Evolutionary conservation across 495 filamentous ascomycete genomes (phyloP), one percentile per base, ranked within the genome.

Genomic region (Penicillium riverlandense): DNA sequence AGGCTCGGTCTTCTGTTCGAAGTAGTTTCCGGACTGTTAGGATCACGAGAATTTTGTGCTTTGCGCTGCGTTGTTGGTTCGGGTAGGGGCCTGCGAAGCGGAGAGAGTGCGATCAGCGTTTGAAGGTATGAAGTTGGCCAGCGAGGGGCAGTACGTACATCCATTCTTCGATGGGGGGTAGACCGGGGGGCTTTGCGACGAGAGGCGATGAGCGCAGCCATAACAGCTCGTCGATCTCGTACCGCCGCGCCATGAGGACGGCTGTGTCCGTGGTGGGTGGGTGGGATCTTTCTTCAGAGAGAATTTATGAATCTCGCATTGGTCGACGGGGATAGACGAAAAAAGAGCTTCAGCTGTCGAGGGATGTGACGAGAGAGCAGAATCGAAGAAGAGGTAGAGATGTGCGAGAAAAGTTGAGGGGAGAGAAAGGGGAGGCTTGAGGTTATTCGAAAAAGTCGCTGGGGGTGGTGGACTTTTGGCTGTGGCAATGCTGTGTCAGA

Each of bases 151-250:
- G 38, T 44, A 47, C 44, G 39, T 65, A 55, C 88, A 97, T 96
- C 92, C 92, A 99, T 75, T 97, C 90, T 71, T 95, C 90, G 45
- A 86, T 79, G 16, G 90, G 84, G 22, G 92, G 92, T 35, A 99
- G 76, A 40, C 73, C 74, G 38, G 79, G 63, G 30, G 92, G 92
- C 57, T 91, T 95, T 45, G 76, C 66, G 54, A 89, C 88, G 53
- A 96, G 76, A 38, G 90, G 90, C 42, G 92, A 99, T 36, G 83
- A 65, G 61, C 83, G 81, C 50, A 99, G 75, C 58, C 65, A 67
- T 50, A 87, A 69, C 48, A 98, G 78, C 72, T 90, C 80, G 39
- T 90, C 84, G 60, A 78, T 74, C 44, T 82, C 76, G 67, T 98
- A 98, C 69, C 80, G 79, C 59, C 72, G 71, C 53, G 73, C 69